Evolutionary conservation across 306 rosid genomes (phyloP), one percentile per base, ranked within the genome.

Genomic region (Sesbania bispinosa): DNA sequence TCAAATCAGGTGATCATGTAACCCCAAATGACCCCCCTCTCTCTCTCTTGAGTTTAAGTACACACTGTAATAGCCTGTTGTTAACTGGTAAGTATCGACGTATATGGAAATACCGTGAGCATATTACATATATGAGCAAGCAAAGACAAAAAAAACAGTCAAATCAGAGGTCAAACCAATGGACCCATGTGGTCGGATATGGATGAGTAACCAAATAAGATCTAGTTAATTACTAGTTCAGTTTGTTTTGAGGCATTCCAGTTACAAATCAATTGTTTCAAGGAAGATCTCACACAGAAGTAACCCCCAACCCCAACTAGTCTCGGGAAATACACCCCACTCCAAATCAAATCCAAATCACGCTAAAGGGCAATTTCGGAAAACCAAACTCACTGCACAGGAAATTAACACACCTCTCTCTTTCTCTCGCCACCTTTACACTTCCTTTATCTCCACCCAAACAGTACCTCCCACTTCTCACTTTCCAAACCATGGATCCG

Each of bases 401-500:
- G 33, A 74, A 72, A 60, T 46, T 59, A 60, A 69, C 75, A 45
- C 11, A 26, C 24, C 33, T 68, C 45, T 18, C 26, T 5, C 24
- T 41, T 48, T 29, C 48, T 5, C 6, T 58, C 53, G 65, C 77
- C 67, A 73, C 82, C 82, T 66, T 53, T 62, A 70, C 60, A 68
- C 61, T 51, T 19, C 58, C 73, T 70, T 42, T 70, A 66, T 74
- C 69, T 69, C 72, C 79, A 75, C 73, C 80, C 53, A 69, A 80
- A 82, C 77, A 85, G 82, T 70, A 70, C 63, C 46, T 21, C 51
- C 2, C 74, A 48, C 73, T 20, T 26, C 36, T 32, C 41, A 24
- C 57, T 62, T 59, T 48, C 82, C 41, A 61, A 41, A 2, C 57
- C 26, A 94, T 94, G 98, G 98, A 90, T 75, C 88, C 92, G 1